Conservation (phyloP, 306 rosid species). For the Dalbergia cultrata region DNA sequence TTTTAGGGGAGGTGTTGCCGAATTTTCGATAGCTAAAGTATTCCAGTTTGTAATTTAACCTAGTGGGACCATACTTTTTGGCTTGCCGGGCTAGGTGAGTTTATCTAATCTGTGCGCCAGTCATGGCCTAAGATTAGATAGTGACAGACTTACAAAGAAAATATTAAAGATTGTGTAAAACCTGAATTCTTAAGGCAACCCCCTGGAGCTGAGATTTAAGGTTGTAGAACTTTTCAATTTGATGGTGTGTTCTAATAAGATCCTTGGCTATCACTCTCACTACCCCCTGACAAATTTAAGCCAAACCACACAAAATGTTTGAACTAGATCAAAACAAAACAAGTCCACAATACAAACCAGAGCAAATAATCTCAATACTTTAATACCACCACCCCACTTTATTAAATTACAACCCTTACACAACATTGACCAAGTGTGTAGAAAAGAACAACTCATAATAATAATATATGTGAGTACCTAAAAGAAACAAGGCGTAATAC, state of each 20-base stretch:
- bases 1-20: no score
- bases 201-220: conserved; percentile 95
- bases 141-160: no score
- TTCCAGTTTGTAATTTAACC: no score
- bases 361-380: conserved; percentile 16
- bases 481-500: conserved; percentile 45
- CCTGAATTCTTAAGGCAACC: conserved; percentile 46
- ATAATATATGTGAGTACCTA: no score
- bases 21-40: no score
- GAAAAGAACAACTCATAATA: no score
- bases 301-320: conserved; percentile 31
- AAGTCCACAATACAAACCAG: not conserved
- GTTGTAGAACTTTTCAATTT: conserved; percentile 86
- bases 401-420: conserved; percentile 35
- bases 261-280: conserved; percentile 93
- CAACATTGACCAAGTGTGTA: not conserved
- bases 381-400: not conserved
- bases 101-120: no score
- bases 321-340: conserved; percentile 23
- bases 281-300: conserved; percentile 66
- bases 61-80: no score
- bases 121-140: no score
- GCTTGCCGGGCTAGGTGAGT: no score
- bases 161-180: no score
- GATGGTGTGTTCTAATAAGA: conserved; percentile 91